These are phyloP conservation scores for Nevesoporus exiguus DNA, from an alignment of 768 basidiomycete species.

Conservation along the genomic window DNA sequence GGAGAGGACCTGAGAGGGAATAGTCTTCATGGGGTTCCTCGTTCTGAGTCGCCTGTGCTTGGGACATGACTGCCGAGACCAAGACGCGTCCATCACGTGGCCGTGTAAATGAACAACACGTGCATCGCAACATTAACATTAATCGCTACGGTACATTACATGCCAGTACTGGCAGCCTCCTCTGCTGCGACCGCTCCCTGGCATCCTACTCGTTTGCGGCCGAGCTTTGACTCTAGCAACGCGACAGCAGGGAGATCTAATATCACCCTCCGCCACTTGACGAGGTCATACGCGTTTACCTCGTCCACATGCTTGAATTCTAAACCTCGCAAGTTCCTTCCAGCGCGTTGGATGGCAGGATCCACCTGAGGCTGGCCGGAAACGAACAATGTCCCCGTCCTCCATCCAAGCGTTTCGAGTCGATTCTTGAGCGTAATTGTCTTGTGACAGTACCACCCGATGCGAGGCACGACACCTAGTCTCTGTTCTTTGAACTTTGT, in stretches of 20 bases:
- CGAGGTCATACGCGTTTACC: slow-evolving; percentile 74
- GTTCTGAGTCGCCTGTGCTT: slow-evolving; percentile 51
- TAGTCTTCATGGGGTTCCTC: slow-evolving; percentile 50
- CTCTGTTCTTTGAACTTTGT: slow-evolving; percentile 71
- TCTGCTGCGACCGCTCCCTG: slow-evolving; percentile 6
- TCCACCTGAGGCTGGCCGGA: slow-evolving; percentile 59
- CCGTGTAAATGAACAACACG: slow-evolving; percentile 17
- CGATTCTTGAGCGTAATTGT: slow-evolving; percentile 63
- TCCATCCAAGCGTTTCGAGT: slow-evolving; percentile 62
- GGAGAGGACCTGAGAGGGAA: slow-evolving; percentile 73
- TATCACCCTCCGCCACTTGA: slow-evolving; percentile 80
- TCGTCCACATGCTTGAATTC: slow-evolving; percentile 61
- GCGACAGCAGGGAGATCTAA: slow-evolving; percentile 84
- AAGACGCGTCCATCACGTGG: slow-evolving; percentile 34
- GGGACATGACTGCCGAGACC: slow-evolving; percentile 33
- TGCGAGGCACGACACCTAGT: slow-evolving; percentile 69
- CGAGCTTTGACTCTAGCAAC: slow-evolving; percentile 61
- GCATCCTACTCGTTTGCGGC: slow-evolving; percentile 32
- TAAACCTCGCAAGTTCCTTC: slow-evolving; percentile 68
- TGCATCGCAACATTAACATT: not conserved
- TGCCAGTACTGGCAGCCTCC: not conserved
- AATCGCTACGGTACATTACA: slow-evolving; percentile 1
- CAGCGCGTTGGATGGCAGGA: slow-evolving; percentile 54
- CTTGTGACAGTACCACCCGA: slow-evolving; percentile 71
- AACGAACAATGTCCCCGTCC: slow-evolving; percentile 69